Evolutionary conservation across 2,329 filamentous ascomycete genomes (phyloP).

Genomic region (Cladosporium sp.): DNA sequence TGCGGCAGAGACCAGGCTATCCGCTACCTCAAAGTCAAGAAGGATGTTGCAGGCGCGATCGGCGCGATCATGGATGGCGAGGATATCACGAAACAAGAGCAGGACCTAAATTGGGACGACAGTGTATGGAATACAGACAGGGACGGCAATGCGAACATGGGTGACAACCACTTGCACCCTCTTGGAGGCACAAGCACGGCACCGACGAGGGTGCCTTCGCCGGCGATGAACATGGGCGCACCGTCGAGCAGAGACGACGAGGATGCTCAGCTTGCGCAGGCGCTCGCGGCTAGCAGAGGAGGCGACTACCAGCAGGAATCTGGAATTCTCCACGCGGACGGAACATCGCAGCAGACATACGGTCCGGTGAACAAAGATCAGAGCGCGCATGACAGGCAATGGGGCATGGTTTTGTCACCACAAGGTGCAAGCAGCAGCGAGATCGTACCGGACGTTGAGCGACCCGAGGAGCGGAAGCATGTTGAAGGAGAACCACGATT

Average conservation of each 20-base stretch:
- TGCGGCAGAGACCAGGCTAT: conserved; percentile 26
- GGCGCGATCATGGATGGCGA: conserved; percentile 36
- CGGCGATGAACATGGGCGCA: conserved; percentile 27
- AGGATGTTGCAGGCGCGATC: conserved; percentile 31
- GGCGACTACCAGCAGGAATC: conserved; percentile 49
- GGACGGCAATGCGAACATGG: conserved; percentile 28
- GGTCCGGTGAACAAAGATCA: conserved; percentile 52
- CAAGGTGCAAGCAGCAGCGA: conserved; percentile 39
- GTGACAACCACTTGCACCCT: conserved; percentile 30
- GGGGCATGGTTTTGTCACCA: conserved; percentile 49
- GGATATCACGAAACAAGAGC: conserved; percentile 31
- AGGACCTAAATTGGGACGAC: conserved; percentile 33
- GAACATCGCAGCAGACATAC: conserved; percentile 45
- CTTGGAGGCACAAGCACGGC: conserved; percentile 33
- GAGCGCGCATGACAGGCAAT: conserved; percentile 56
- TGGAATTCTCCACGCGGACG: conserved; percentile 48
- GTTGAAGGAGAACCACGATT: conserved; percentile 55
- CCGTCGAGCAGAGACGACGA: conserved; percentile 33
- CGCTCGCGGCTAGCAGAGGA: conserved; percentile 29
- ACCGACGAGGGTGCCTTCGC: conserved; percentile 33
- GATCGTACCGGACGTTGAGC: conserved; percentile 51
- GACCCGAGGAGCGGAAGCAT: conserved; percentile 46
- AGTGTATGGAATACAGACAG: conserved; percentile 29
- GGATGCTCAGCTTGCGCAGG: conserved; percentile 32
- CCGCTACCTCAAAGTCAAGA: conserved; percentile 36